A percentile compares a stretch with the other conserved stretches of the same genome.
Conservation (phyloP, 106 monocot species). For the Ottelia alismoides region DNA sequence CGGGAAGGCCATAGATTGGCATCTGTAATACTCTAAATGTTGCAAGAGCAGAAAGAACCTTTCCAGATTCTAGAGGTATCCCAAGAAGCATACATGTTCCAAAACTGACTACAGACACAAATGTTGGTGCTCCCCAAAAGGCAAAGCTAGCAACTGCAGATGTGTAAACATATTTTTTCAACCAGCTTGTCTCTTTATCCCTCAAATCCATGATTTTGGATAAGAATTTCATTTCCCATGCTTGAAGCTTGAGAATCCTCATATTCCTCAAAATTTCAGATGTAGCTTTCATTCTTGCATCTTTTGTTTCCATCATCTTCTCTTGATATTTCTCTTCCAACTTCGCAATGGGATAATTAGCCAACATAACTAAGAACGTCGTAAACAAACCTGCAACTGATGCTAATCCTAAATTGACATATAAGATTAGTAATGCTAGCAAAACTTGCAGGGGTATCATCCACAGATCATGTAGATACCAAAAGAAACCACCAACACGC, state of each 20-base stretch:
- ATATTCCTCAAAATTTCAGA: constrained; percentile 83
- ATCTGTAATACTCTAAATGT: constrained; percentile 74
- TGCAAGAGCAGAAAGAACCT: constrained; percentile 82
- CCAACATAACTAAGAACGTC: constrained; percentile 51
- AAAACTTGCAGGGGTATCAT: constrained; percentile 66
- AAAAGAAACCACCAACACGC: constrained; percentile 48
- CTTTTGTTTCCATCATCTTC: constrained; percentile 83
- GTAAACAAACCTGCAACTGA: constrained; percentile 61
- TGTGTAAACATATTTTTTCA: constrained; percentile 62
- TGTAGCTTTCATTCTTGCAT: constrained; percentile 77
- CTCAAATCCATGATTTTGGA: constrained; percentile 55
- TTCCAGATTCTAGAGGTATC: constrained; percentile 72
- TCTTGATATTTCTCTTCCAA: constrained; percentile 66
- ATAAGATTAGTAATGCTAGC: constrained; percentile 54
- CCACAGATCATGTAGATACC: constrained; percentile 88
- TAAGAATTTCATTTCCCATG: constrained; percentile 96
- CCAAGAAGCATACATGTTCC: constrained; percentile 73
- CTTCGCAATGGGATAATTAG: constrained; percentile 51
- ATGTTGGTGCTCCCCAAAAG: constrained; percentile 76
- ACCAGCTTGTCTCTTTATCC: constrained; percentile 54
- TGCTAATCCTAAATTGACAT: constrained; percentile 56
- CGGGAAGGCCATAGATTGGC: constrained; percentile 75
- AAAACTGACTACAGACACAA: constrained; percentile 75
- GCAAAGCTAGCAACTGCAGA: constrained; percentile 35
- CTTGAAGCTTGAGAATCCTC: constrained; percentile 93